phyloP scores from a whole-genome alignment of 2,329 filamentous ascomycete species.

The Epichloe aotearoae region DNA sequence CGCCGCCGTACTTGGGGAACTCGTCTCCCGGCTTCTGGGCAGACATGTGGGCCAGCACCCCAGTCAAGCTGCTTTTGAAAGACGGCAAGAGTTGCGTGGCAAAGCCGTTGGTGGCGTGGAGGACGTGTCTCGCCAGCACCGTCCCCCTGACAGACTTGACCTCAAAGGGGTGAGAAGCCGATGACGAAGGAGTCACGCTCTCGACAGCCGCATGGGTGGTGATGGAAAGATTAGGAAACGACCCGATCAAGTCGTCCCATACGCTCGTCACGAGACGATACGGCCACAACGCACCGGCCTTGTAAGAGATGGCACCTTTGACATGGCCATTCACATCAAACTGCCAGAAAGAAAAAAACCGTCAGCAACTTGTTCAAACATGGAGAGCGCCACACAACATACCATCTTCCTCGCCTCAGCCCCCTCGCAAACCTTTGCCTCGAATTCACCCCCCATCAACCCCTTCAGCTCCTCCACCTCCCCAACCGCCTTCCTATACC shows the following conservation, averaged over 20 bases:
- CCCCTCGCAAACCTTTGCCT: slow-evolving; percentile 21
- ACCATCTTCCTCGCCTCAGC: slow-evolving; percentile 20
- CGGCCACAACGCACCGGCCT: slow-evolving; percentile 36
- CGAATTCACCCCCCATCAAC: slow-evolving; percentile 26
- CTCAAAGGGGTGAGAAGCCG: slow-evolving; percentile 20
- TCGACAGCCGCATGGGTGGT: slow-evolving; percentile 25
- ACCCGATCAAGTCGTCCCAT: slow-evolving; percentile 27
- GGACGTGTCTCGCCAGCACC: slow-evolving; percentile 33
- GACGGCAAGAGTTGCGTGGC: slow-evolving; percentile 36
- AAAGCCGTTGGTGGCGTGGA: slow-evolving; percentile 46
- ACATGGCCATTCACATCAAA: slow-evolving; percentile 24
- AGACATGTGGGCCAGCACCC: slow-evolving; percentile 35
- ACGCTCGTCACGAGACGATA: slow-evolving; percentile 34
- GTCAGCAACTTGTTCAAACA: background rate
- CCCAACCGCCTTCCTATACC: slow-evolving; percentile 19
- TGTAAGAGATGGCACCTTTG: slow-evolving; percentile 29
- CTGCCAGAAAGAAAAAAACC: slow-evolving; percentile 5
- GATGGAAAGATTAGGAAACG: slow-evolving; percentile 22
- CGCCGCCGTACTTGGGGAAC: slow-evolving; percentile 18
- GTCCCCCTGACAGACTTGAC: slow-evolving; percentile 31
- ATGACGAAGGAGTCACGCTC: slow-evolving; percentile 10
- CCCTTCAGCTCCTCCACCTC: slow-evolving; percentile 20
- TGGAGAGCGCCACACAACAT: background rate
- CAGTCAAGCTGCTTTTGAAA: slow-evolving; percentile 31
- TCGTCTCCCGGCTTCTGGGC: slow-evolving; percentile 28